phyloP scores from a whole-genome alignment of 139 green algal genomes.

The Chlorella sp. region DNA sequence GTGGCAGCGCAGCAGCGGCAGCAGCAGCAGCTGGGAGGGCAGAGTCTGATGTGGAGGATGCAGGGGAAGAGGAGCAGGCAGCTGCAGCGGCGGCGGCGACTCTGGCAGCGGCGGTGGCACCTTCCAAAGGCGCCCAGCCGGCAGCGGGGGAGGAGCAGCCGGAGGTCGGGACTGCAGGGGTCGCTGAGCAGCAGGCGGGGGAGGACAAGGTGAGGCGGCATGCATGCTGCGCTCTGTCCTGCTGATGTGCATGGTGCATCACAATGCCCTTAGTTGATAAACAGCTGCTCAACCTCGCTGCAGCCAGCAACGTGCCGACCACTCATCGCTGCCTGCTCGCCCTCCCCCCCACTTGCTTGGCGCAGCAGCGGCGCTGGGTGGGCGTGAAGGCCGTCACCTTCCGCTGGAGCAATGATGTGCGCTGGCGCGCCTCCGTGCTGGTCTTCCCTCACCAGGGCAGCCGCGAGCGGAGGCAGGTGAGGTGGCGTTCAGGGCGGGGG shows the following conservation, averaged over 20 bases:
- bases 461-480: too few relatives aligned
- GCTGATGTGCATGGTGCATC: too few relatives aligned
- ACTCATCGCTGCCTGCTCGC: neutral
- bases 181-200: too few relatives aligned
- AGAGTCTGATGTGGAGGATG: neutral
- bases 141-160: too few relatives aligned
- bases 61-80: neutral
- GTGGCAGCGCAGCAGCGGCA: neutral
- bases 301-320: too few relatives aligned
- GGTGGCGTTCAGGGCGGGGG: too few relatives aligned
- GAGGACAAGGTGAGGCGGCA: neutral
- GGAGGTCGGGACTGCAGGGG: too few relatives aligned
- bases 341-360: too few relatives aligned
- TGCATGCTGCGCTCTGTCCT: neutral
- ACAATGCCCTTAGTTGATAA: too few relatives aligned
- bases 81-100: neutral
- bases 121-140: neutral
- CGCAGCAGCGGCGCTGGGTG: neutral
- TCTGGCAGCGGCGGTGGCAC: neutral
- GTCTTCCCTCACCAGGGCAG: too few relatives aligned
- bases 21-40: conserved; percentile 1
- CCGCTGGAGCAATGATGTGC: neutral
- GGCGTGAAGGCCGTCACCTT: neutral
- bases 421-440: neutral
- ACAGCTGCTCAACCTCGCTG: too few relatives aligned